Evolutionary conservation across 1,284 basidiomycete species (phyloP).

Genomic region (Pascua sp.): DNA sequence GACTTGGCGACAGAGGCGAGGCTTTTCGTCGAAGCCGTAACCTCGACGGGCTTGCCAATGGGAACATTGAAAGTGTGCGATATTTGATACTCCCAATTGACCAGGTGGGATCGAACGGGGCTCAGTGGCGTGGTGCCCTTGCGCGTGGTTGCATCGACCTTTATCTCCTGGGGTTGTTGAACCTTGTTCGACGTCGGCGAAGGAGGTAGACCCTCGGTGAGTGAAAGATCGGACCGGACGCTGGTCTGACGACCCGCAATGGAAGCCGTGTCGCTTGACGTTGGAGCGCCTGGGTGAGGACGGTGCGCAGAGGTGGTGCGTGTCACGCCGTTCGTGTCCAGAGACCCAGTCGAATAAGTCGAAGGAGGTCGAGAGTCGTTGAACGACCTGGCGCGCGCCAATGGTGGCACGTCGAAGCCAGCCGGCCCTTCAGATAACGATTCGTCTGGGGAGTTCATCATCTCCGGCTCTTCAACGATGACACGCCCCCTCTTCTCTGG

Average conservation of each 20-base stretch:
- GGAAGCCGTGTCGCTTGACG: not conserved
- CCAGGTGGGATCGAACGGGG: conserved; percentile 31
- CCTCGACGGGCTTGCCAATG: conserved; percentile 27
- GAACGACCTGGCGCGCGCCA: too few species aligned
- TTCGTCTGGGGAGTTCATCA: too few species aligned
- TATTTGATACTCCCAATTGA: conserved; percentile 41
- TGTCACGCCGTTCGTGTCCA: too few species aligned
- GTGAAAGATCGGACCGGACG: conserved; percentile 1
- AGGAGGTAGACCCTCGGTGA: not conserved
- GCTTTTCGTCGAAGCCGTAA: not conserved
- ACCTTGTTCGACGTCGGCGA: not conserved
- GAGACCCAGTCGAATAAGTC: too few species aligned
- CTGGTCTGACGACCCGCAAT: not conserved
- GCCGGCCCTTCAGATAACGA: too few species aligned
- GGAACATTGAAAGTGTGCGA: conserved; percentile 39
- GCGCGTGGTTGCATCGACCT: conserved; percentile 13
- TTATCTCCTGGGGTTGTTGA: too few species aligned
- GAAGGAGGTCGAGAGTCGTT: too few species aligned
- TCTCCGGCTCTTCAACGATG: not conserved
- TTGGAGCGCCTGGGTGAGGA: not conserved
- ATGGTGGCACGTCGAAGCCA: too few species aligned
- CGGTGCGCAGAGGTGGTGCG: too few species aligned
- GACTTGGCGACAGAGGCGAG: not conserved
- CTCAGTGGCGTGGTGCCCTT: conserved; percentile 35
- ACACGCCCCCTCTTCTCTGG: not conserved